Evolutionary conservation across 345 rosid genomes (phyloP), one percentile per base, ranked within the genome.

Genomic region (Rubroshorea leprosula): DNA sequence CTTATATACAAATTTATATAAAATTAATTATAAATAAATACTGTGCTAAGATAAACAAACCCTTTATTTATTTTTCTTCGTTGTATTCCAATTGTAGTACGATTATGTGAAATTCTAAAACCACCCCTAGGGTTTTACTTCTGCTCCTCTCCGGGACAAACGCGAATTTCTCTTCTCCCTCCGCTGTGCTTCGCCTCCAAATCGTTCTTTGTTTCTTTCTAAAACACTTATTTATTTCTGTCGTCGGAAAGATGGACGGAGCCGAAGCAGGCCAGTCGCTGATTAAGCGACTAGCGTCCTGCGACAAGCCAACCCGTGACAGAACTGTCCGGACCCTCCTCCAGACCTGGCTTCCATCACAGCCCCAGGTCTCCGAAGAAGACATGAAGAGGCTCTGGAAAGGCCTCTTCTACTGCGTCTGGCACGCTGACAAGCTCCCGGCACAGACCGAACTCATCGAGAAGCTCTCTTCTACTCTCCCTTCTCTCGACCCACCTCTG

Each of bases 331-430:
- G 80, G 41, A 57, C 70, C 31, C 74, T 89, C 54, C 72, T 93
- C 58, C 58, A 70, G 27, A 71, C 66, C 11, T 89, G 99, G 99
- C 80, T 93, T 50, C 99, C 94, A 0, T 67, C 77, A 9, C 96
- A 80, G 46, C 49, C 81, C 2, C 54, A 70, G 21, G 48, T 93
- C 69, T 31, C 86, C 17, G 96, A 83, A 25, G 89, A 90, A 8
- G 88, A 82, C 43, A 82, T 93, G 87, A 85, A 73, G 84, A 83
- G 79, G 81, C 76, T 93, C 1, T 93, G 99, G 99, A 89, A 86
- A 65, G 99, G 96, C 11, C 82, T 93, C 55, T 93, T 93, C 78
- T 93, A 93, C 74, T 93, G 99, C 67, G 76, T 93, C 48, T 93
- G 99, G 99, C 97, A 89, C 68, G 76, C 99, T 50, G 99, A 93